Evolutionary conservation across 148 eudicot species (phyloP).

Genomic region (Talinum fruticosum): DNA sequence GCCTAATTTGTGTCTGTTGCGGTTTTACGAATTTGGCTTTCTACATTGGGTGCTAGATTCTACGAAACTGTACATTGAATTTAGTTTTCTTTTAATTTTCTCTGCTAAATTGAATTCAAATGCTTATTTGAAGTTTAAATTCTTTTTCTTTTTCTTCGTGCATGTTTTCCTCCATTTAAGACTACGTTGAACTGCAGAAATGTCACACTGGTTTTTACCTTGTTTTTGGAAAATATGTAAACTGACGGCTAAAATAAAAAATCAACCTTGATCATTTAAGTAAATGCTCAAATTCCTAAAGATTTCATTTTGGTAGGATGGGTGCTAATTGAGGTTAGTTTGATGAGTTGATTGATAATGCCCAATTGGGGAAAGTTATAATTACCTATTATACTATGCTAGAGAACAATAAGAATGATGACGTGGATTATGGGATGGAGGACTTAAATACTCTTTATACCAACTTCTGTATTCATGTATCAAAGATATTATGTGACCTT

Average conservation of each 20-base stretch:
- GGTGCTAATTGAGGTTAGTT: not conserved
- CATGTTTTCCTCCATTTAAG: not conserved
- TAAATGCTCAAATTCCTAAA: not conserved
- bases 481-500: not conserved
- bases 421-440: not conserved
- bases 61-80: too few species aligned
- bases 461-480: not conserved
- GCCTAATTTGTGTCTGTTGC: not conserved
- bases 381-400: not conserved
- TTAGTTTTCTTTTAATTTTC: not conserved
- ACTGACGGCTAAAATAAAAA: not conserved
- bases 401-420: not conserved
- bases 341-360: too few species aligned
- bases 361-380: too few species aligned
- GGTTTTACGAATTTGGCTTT: not conserved
- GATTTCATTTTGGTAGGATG: not conserved
- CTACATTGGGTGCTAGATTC: too few species aligned
- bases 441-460: not conserved
- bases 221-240: too few species aligned
- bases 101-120: not conserved
- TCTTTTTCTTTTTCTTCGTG: not conserved
- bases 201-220: too few species aligned
- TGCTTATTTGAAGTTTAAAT: not conserved
- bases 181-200: not conserved
- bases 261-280: not conserved